Evolutionary conservation across 192 early-diverging fungal species (phyloP).

Genomic region (Lobosporangium transversale): DNA sequence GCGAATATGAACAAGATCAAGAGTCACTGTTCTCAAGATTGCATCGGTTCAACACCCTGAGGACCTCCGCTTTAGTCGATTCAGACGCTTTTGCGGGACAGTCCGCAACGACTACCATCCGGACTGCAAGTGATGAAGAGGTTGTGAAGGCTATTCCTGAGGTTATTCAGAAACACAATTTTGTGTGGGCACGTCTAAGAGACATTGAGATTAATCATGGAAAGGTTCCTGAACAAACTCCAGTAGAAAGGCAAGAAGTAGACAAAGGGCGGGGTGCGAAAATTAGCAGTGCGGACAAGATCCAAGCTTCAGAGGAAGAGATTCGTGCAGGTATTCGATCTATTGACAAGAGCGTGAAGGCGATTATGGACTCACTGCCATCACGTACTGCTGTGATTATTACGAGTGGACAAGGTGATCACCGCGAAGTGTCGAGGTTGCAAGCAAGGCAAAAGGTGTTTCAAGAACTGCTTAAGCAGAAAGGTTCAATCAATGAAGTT

Average conservation of each 20-base stretch:
- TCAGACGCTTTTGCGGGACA: constrained; percentile 27
- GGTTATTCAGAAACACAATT: constrained; percentile 29
- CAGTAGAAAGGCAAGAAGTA: constrained; percentile 12
- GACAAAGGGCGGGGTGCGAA: constrained; percentile 32
- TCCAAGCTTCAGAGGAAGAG: constrained; percentile 35
- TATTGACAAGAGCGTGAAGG: constrained; percentile 47
- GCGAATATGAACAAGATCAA: constrained; percentile 41
- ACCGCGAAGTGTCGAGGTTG: constrained; percentile 45
- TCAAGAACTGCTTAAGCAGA: constrained; percentile 35
- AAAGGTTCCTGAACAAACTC: constrained; percentile 3
- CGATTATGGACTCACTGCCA: constrained; percentile 46
- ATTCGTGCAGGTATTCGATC: constrained; percentile 30
- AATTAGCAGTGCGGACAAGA: constrained; percentile 35
- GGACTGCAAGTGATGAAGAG: constrained; percentile 25
- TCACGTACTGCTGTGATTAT: constrained; percentile 48
- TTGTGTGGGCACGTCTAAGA: constrained; percentile 46
- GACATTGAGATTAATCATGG: constrained; percentile 52
- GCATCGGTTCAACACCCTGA: constrained; percentile 22
- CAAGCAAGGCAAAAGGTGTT: constrained; percentile 45
- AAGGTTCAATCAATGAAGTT: constrained; percentile 20
- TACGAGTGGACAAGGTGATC: constrained; percentile 53
- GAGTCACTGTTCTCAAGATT: constrained; percentile 55
- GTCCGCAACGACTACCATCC: constrained; percentile 28
- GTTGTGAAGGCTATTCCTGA: constrained; percentile 38
- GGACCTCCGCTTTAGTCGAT: constrained; percentile 35